Conservation (phyloP, 2,329 filamentous ascomycete genomes). For the Fusarium decemcellulare region DNA sequence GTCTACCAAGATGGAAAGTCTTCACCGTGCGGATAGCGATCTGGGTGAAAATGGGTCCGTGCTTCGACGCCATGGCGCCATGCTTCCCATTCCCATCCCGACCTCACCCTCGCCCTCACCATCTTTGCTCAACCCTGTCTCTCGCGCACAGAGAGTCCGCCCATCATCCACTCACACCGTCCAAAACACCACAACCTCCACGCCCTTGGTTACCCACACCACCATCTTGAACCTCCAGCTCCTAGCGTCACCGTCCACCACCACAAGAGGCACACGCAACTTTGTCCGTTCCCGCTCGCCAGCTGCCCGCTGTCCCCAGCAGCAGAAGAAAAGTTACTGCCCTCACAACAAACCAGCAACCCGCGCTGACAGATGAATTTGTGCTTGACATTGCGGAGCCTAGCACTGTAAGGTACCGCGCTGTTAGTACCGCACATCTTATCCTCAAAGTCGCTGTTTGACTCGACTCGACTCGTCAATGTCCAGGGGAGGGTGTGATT, state of each 20-base stretch:
- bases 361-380: slow-evolving; percentile 13
- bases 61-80: slow-evolving; percentile 21
- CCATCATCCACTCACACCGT: slow-evolving; percentile 15
- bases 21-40: slow-evolving; percentile 14
- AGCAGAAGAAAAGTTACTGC: slow-evolving; percentile 5
- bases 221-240: slow-evolving; percentile 16
- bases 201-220: slow-evolving; percentile 19
- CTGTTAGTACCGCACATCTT: slow-evolving; percentile 4
- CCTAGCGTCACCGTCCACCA: slow-evolving; percentile 3
- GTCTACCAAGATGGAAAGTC: slow-evolving; percentile 17
- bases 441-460: background rate
- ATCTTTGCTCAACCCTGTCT: slow-evolving; percentile 7
- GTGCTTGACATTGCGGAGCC: slow-evolving; percentile 18
- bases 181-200: slow-evolving; percentile 7
- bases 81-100: slow-evolving; percentile 18
- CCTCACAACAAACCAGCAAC: slow-evolving; percentile 9
- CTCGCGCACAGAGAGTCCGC: background rate
- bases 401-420: slow-evolving; percentile 21
- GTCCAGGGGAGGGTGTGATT: slow-evolving; percentile 14
- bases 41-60: slow-evolving; percentile 9
- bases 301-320: slow-evolving; percentile 4
- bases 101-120: slow-evolving; percentile 4
- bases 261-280: background rate
- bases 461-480: slow-evolving; percentile 6
- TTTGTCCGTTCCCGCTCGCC: slow-evolving; percentile 8